Percentiles rank a stretch among this genome's conserved stretches.
phyloP scores from a whole-genome alignment of 306 rosid genomes.

The Gynostemma pentaphyllum region DNA sequence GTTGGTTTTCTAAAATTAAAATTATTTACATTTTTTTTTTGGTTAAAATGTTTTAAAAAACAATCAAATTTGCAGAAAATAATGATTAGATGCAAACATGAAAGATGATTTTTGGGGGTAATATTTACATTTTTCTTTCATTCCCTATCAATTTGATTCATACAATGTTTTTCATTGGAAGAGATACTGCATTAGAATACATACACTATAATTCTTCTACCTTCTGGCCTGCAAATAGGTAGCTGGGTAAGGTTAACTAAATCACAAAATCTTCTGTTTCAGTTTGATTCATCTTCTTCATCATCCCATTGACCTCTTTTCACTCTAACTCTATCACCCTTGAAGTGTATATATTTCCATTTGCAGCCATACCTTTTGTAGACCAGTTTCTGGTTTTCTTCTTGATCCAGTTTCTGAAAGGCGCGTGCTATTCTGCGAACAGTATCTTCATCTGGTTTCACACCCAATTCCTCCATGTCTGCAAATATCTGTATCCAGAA shows the following conservation, averaged over 20 bases:
- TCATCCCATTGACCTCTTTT: slow-evolving; percentile 33
- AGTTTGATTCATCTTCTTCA: slow-evolving; percentile 7
- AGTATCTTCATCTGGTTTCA: slow-evolving; percentile 84
- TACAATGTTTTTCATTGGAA: no score
- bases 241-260: background rate
- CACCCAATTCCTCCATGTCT: slow-evolving; percentile 78
- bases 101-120: background rate
- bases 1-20: no score
- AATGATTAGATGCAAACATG: background rate
- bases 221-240: background rate
- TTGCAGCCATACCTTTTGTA: slow-evolving; percentile 49
- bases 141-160: background rate
- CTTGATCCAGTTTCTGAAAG: slow-evolving; percentile 48
- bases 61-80: background rate
- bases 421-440: slow-evolving; percentile 55
- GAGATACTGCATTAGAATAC: background rate
- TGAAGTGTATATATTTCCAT: slow-evolving; percentile 79
- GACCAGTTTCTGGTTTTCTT: slow-evolving; percentile 47
- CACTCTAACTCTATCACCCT: slow-evolving; percentile 74
- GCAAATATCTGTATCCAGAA: slow-evolving; percentile 54
- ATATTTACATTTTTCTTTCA: background rate
- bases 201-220: background rate
- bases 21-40: no score
- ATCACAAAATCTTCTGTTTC: background rate
- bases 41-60: no score